Conservation (phyloP, 306 rosid genomes). For the Neltuma alba region DNA sequence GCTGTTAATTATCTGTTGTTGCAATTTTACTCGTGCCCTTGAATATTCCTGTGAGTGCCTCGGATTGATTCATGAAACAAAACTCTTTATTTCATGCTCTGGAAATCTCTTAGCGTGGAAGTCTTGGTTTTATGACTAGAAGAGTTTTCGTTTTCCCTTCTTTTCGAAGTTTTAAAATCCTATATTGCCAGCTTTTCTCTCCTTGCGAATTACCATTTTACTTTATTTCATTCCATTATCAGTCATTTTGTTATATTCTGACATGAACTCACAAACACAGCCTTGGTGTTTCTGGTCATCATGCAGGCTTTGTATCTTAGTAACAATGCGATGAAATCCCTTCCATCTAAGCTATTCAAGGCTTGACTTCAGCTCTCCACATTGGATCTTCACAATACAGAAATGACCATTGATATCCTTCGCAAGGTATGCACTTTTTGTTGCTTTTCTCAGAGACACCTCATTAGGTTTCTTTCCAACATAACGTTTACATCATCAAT, state of each 20-base stretch:
- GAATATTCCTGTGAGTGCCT: not conserved
- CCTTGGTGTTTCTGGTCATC: not conserved
- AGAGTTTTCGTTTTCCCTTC: not conserved
- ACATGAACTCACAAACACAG: not conserved
- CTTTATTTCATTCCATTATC: not conserved
- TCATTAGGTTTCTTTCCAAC: conserved; percentile 15
- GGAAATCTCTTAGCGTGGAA: not conserved
- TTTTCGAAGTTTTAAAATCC: not conserved
- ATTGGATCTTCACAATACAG: conserved; percentile 87
- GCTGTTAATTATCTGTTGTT: not conserved
- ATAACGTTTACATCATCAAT: not conserved
- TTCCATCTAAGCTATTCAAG: conserved; percentile 78
- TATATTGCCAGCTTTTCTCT: conserved; percentile 20
- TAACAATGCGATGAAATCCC: conserved; percentile 76
- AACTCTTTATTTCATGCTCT: not conserved
- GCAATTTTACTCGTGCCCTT: not conserved
- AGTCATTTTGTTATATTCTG: not conserved
- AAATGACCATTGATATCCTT: conserved; percentile 80
- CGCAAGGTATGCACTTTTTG: conserved; percentile 63
- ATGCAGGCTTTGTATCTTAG: conserved; percentile 75
- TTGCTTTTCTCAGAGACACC: conserved; percentile 7
- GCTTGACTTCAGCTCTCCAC: conserved; percentile 73
- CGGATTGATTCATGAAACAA: not conserved
- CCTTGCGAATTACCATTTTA: not conserved
- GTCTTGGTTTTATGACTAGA: not conserved